These are phyloP conservation scores for Phialocephala sp. DNA, from an alignment of 2,329 filamentous ascomycete genomes.

Conservation along the genomic window DNA sequence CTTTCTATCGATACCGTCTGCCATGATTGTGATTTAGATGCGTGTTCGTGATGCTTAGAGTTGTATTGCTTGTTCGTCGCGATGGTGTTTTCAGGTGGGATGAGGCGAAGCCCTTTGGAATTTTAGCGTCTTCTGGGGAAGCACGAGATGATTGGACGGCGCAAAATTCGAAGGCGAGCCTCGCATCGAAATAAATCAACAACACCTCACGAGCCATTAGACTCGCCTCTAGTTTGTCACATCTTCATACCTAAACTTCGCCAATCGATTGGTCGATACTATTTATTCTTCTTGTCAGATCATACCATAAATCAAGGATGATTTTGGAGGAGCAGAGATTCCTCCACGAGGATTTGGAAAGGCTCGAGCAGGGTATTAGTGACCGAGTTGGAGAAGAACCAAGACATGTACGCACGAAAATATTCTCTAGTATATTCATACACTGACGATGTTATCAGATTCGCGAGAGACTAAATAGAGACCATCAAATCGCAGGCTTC, in stretches of 20 bases:
- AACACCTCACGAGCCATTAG: not conserved
- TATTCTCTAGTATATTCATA: not conserved
- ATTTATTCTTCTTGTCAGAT: not conserved
- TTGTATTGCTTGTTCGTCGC: slow-evolving; percentile 6
- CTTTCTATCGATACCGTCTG: slow-evolving; percentile 88
- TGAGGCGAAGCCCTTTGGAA: slow-evolving; percentile 25
- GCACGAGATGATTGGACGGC: slow-evolving; percentile 35
- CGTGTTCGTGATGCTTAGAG: slow-evolving; percentile 14
- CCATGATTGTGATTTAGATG: slow-evolving; percentile 63
- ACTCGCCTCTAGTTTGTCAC: not conserved
- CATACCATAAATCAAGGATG: slow-evolving; percentile 54
- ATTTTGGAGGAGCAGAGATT: slow-evolving; percentile 92
- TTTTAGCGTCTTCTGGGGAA: slow-evolving; percentile 23
- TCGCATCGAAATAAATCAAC: slow-evolving; percentile 15
- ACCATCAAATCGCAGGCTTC: slow-evolving; percentile 90
- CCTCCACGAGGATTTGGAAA: slow-evolving; percentile 94
- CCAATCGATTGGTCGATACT: not conserved
- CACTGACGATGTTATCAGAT: slow-evolving; percentile 59
- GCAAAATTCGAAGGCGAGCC: slow-evolving; percentile 23
- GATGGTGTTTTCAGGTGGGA: slow-evolving; percentile 10
- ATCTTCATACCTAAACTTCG: not conserved
- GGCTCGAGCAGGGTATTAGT: slow-evolving; percentile 90
- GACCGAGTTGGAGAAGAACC: slow-evolving; percentile 90
- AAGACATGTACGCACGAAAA: slow-evolving; percentile 68
- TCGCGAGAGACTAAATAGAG: slow-evolving; percentile 84